Conservation (phyloP, 1,139 yeast species). For the Saccharomycopsis crataegensis region DNA sequence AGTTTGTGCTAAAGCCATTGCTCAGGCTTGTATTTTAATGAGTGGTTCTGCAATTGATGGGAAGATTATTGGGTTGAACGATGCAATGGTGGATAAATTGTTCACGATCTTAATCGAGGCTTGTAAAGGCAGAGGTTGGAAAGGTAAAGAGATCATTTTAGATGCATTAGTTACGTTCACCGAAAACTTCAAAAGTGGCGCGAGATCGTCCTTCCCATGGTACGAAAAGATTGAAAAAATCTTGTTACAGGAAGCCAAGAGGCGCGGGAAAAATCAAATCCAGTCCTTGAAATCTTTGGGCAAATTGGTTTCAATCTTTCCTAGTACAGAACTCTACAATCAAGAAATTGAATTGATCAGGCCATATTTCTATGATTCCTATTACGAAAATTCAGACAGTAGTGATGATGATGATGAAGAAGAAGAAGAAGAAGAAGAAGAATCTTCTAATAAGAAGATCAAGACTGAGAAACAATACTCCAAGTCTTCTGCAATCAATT, state of each 20-base stretch:
- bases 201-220: slow-evolving; percentile 25
- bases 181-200: slow-evolving; percentile 32
- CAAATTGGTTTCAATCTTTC: slow-evolving; percentile 36
- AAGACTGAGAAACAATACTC: slow-evolving; percentile 26
- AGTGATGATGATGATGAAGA: slow-evolving; percentile 26
- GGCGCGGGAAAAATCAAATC: slow-evolving; percentile 55
- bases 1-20: slow-evolving; percentile 64
- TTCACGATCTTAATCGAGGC: slow-evolving; percentile 54
- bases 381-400: slow-evolving; percentile 26
- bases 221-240: slow-evolving; percentile 35
- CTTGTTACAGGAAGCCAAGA: slow-evolving; percentile 53
- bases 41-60: slow-evolving; percentile 28
- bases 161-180: slow-evolving; percentile 62
- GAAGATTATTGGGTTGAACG: slow-evolving; percentile 24
- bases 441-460: slow-evolving; percentile 22
- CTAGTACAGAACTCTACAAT: slow-evolving; percentile 36
- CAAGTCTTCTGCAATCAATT: slow-evolving; percentile 31
- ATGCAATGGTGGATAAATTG: slow-evolving; percentile 30
- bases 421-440: slow-evolving; percentile 28
- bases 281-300: slow-evolving; percentile 46
- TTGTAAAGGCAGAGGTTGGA: slow-evolving; percentile 76
- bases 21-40: slow-evolving; percentile 43
- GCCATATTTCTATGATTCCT: slow-evolving; percentile 29
- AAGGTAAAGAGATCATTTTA: slow-evolving; percentile 73
- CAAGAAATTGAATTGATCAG: slow-evolving; percentile 36